Evolutionary conservation across 495 filamentous ascomycete species (phyloP), one percentile per base, ranked within the genome.

Genomic region (Lophiotrema nucula): DNA sequence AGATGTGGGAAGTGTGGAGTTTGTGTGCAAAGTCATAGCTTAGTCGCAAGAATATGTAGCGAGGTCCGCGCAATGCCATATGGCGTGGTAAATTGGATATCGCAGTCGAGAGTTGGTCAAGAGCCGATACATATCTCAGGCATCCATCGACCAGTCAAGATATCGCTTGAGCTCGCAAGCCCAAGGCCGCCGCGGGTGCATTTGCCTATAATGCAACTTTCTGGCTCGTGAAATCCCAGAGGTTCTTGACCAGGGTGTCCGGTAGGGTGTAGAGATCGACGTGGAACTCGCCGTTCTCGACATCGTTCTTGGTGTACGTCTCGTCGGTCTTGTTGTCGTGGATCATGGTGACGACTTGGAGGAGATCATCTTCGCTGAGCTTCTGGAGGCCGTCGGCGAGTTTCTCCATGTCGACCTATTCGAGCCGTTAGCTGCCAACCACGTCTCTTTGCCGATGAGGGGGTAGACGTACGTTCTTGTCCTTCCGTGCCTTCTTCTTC

Each of bases 221-320:
- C 31, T 46, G 42, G 11, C 64, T 49, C 15, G 83, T 81, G 72
- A 88, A 92, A 38, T 96, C 95, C 92, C 92, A 97, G 25, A 99
- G 85, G 86, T 88, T 89, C 73, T 95, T 95, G 56, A 85, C 76
- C 2, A 89, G 74, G 15, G 73, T 68, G 47, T 97, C 92, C 0
- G 95, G 92, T 19, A 99, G 78, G 16, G 95, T 97, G 73, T 95
- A 97, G 18, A 99, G 80, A 68, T 99, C 95, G 52, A 99, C 92
- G 56, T 96, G 92, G 78, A 99, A 99, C 74, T 99, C 95, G 60
- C 95, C 95, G 69, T 89, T 84, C 62, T 99, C 95, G 37, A 96
- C 82, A 72, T 99, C 95, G 58, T 97, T 97, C 75, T 95, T 95
- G 37, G 89, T 92, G 70, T 96, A 96, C 0, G 93, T 96, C 27